Base-by-base conservation (phyloP, 495 filamentous ascomycete genomes). In the Cercophora samala region DNA sequence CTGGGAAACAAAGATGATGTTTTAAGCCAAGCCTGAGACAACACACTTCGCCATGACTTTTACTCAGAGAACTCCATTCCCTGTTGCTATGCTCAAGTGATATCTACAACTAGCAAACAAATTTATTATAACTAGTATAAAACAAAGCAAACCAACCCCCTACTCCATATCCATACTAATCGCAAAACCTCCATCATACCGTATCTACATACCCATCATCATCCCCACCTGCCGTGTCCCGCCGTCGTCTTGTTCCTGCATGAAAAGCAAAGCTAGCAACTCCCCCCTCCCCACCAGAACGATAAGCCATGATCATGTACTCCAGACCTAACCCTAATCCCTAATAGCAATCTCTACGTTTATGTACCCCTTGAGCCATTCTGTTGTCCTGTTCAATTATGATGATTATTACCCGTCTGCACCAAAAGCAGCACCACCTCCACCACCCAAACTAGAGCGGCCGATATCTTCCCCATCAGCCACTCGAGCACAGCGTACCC, bases 381-480 rank as follows among this genome's bases (percentile, higher is more conserved):
- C 37, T 46, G 37, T 46, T 9, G 11, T 46, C 37, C 37, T 32
- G 3, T 3, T 32, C 29, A 32, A 46, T 18, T 11, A 46, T 46
- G 8, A 46, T 46, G 8, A 46, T 46, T 46, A 46, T 13, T 13
- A 21, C n/a, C 32, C 24, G 19, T 5, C 22, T 64, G 71, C 55
- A 74, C 18, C 24, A 78, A 32, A 21, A 75, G 13, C 24, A 78
- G 65, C 68, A 77, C 72, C 58, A 75, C 23, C 65, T 78, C 77
- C 17, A 76, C 71, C 21, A 62, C 46, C 69, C 71, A 76, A 2
- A 64, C 68, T 59, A 77, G 52, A n/a, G 61, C 71, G 22, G 72
- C 74, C 4, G 60, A 67, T 52, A 72, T 64, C 63, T 66, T 66
- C 1, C 66, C 68, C 26, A 76, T 18, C 29, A 75, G 53, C 75